These are phyloP conservation scores for Tephrocybe rancida DNA, from an alignment of 768 basidiomycete genomes.

Conservation along the genomic window DNA sequence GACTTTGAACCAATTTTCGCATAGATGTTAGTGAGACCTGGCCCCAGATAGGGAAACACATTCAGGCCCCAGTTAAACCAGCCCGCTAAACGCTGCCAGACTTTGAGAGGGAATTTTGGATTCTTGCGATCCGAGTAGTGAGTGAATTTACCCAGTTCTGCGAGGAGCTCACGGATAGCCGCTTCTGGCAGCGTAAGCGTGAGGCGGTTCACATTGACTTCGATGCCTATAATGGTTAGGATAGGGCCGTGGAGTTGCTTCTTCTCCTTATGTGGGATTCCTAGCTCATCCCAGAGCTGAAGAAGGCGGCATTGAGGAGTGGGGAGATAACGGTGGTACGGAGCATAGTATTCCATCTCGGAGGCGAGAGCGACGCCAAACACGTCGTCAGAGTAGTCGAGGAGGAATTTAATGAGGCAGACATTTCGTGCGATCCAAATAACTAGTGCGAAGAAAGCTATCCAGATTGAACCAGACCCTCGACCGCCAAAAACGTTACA, in stretches of 20 bases:
- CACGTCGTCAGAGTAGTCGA: constrained; percentile 35
- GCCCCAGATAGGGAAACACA: constrained; percentile 31
- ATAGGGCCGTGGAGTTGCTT: constrained; percentile 39
- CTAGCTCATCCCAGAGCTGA: constrained; percentile 37
- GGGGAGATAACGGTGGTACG: constrained; percentile 19
- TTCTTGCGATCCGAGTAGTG: constrained; percentile 2
- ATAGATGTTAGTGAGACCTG: constrained; percentile 27
- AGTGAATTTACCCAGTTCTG: constrained; percentile 9
- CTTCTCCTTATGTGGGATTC: constrained; percentile 36
- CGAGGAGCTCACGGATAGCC: constrained; percentile 14
- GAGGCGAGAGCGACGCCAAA: constrained; percentile 22
- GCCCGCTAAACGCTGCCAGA: constrained; percentile 33
- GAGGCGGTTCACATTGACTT: constrained; percentile 35
- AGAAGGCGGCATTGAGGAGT: background rate
- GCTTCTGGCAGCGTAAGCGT: constrained; percentile 21
- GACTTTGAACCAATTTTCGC: constrained; percentile 23
- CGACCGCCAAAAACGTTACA: constrained; percentile 33
- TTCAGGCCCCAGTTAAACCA: constrained; percentile 44
- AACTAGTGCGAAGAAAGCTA: constrained; percentile 28
- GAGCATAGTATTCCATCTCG: constrained; percentile 26
- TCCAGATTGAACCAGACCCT: constrained; percentile 25
- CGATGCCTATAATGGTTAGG: constrained; percentile 40
- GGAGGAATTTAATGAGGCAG: constrained; percentile 17
- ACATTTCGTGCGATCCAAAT: constrained; percentile 33
- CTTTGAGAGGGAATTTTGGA: background rate